Conservation (phyloP, 2,329 filamentous ascomycete genomes). For the Aaosphaeria arxii region DNA sequence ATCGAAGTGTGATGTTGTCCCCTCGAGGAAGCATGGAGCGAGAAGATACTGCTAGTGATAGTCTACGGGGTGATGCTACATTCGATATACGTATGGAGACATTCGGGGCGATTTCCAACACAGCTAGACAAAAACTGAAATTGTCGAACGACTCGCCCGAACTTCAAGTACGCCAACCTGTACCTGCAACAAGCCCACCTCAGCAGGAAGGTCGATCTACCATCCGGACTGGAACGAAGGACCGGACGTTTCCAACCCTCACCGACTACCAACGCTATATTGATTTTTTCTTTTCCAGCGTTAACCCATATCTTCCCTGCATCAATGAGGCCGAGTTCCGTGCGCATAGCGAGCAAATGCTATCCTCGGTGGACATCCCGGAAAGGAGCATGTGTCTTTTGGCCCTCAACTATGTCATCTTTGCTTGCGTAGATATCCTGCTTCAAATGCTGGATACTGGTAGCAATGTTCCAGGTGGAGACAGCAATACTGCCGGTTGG, state of each 20-base stretch:
- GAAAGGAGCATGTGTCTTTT: constrained; percentile 20
- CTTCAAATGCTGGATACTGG: constrained; percentile 2
- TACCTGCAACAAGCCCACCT: constrained; percentile 4
- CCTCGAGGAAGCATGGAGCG: constrained; percentile 24
- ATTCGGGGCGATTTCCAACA: constrained; percentile 17
- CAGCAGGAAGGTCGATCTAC: constrained; percentile 6
- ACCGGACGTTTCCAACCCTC: constrained; percentile 18
- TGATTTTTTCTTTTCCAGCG: constrained; percentile 23
- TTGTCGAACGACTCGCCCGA: constrained; percentile 11
- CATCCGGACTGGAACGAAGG: constrained; percentile 16
- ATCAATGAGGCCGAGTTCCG: constrained; percentile 28
- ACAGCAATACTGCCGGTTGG: constrained; percentile 19
- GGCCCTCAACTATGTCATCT: constrained; percentile 28
- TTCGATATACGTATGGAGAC: constrained; percentile 21
- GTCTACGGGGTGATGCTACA: constrained; percentile 12
- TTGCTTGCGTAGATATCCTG: constrained; percentile 19
- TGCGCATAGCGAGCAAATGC: constrained; percentile 16
- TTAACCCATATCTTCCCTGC: constrained; percentile 25
- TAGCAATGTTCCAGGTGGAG: neutral
- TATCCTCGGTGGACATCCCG: constrained; percentile 15
- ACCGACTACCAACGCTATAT: constrained; percentile 21
- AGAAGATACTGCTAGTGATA: constrained; percentile 18
- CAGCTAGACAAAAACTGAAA: constrained; percentile 12
- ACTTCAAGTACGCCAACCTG: neutral
- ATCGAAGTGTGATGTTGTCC: constrained; percentile 20